Evolutionary conservation across 1,139 yeast species (phyloP).

Genomic region (Saccharomyces hybrid): DNA sequence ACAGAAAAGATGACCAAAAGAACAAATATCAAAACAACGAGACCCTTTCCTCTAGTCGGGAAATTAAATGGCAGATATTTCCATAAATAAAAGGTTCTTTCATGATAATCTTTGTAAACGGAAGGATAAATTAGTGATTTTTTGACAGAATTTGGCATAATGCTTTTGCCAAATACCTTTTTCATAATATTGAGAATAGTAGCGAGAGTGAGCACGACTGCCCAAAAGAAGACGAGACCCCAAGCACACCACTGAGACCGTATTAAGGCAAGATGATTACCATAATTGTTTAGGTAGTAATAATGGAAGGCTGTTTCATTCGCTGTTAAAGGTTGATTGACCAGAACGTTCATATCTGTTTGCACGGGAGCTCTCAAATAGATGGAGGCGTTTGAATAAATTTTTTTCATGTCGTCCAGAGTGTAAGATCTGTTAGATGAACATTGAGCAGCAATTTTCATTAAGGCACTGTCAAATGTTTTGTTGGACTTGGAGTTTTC

Average conservation of each 20-base stretch:
- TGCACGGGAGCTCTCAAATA: constrained; percentile 26
- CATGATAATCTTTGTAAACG: constrained; percentile 33
- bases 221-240: constrained; percentile 38
- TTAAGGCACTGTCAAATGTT: constrained; percentile 33
- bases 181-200: constrained; percentile 25
- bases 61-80: constrained; percentile 34
- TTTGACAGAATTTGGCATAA: constrained; percentile 12
- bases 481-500: constrained; percentile 22
- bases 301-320: constrained; percentile 29
- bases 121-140: constrained; percentile 41
- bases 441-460: constrained; percentile 34
- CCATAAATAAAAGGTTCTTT: constrained; percentile 30
- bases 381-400: constrained; percentile 31
- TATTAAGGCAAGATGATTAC: constrained; percentile 25
- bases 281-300: constrained; percentile 31
- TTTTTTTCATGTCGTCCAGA: constrained; percentile 27
- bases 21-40: constrained; percentile 35
- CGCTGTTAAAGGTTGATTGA: constrained; percentile 31
- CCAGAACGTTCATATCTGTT: constrained; percentile 15
- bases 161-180: constrained; percentile 15
- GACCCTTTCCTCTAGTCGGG: constrained; percentile 44
- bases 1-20: constrained; percentile 33
- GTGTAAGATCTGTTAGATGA: constrained; percentile 30
- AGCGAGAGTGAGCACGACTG: constrained; percentile 28
- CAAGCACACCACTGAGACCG: constrained; percentile 37